Evolutionary conservation across 176 grass and related monocot species (phyloP), one percentile per base, ranked within the genome.

Genomic region (Phoenix roebelenii): DNA sequence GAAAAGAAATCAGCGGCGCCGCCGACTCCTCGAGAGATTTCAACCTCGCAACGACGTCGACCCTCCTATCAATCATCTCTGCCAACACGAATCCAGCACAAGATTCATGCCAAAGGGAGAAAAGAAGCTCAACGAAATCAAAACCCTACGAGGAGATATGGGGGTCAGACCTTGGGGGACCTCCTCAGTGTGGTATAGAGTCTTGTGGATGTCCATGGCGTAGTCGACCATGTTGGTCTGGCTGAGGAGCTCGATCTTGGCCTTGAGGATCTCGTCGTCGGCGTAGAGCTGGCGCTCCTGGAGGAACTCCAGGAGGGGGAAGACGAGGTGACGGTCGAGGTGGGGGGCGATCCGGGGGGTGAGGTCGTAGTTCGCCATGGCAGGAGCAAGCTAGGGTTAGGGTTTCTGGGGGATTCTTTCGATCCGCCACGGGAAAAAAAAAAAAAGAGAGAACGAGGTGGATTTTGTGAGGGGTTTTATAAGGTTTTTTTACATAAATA

Each of bases 191-290:
- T 72, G 81, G 55, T 91, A 78, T 32, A 91, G 93, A 16, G 87
- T 82, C 79, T 85, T 97, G 72, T 91, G 87, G 64, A 91, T 91
- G 71, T 97, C 93, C 87, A 97, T 91, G 65, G 93, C 87, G 61
- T 97, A 91, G 61, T 91, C 93, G 28, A 97, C 93, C 93, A 97
- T 97, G 75, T 91, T 97, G 24, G 93, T 91, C 65, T 89, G 83
- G 75, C 78, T 72, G 75, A 97, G 87, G 52, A 97, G 87, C 35
- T 76, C 69, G 72, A 97, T 88, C 78, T 97, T 97, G 25, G 76
- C 87, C 78, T 85, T 78, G 9, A 86, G 86, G 66, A 97, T 85
- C 78, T 91, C 80, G 2, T 72, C 66, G 58, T 88, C 75, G 22
- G 67, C 70, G 78, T 97, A 88, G 49, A 91, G 63, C 58, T 77